Conservation (phyloP, 78 protist species). For the Corallochytrium limacisporum region DNA sequence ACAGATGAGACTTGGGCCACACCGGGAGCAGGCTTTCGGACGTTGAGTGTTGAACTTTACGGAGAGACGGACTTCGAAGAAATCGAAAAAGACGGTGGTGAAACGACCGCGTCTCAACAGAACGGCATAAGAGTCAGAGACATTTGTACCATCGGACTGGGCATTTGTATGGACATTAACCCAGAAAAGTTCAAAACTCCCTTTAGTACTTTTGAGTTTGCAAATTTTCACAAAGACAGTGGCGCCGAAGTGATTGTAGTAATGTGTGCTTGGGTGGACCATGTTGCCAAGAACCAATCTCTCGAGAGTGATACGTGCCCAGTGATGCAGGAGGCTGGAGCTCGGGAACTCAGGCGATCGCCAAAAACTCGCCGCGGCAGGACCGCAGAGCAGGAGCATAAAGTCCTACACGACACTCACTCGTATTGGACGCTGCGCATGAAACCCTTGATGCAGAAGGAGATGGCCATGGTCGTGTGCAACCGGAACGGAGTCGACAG, state of each 20-base stretch:
- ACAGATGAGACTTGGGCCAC: conserved; percentile 19
- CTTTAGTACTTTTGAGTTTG: conserved; percentile 12
- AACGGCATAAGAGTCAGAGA: not conserved
- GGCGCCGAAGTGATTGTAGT: not conserved
- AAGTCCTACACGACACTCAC: not conserved
- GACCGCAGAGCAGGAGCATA: not conserved
- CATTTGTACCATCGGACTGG: not conserved
- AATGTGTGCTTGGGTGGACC: not conserved
- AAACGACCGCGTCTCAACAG: not conserved
- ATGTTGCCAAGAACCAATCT: not conserved
- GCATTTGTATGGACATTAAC: conserved; percentile 35
- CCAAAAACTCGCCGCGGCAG: not conserved
- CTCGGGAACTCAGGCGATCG: not conserved
- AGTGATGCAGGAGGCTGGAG: too few relatives aligned
- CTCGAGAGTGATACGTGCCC: not conserved
- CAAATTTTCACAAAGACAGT: not conserved
- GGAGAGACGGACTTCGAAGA: too few relatives aligned
- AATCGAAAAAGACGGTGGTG: too few relatives aligned
- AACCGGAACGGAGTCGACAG: too few relatives aligned
- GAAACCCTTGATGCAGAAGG: not conserved
- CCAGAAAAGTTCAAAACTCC: conserved; percentile 22
- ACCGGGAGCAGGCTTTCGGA: conserved; percentile 1
- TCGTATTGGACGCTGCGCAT: conserved; percentile 10
- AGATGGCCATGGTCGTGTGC: not conserved
- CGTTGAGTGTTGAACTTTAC: too few relatives aligned